Percentiles rank a stretch among this genome's conserved stretches.
These are phyloP conservation scores for Kalanchoe fedtschenkoi DNA, from an alignment of 164 flowering plant genomes.

Conservation along the genomic window DNA sequence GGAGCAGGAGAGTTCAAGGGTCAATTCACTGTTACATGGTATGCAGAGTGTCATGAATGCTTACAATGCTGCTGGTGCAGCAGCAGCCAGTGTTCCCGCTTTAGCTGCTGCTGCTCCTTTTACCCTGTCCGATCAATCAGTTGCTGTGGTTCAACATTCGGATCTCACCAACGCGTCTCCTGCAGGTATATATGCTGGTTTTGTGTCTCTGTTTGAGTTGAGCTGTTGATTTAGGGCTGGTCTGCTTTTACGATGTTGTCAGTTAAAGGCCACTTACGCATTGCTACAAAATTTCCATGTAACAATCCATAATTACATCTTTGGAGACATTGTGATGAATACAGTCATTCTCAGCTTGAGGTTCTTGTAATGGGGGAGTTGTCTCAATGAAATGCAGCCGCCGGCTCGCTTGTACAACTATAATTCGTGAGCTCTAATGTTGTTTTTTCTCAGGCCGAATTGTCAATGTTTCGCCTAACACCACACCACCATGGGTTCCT, in stretches of 20 bases:
- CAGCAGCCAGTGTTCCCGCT: slow-evolving; percentile 11
- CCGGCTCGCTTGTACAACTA: too few species aligned
- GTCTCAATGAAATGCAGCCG: too few species aligned
- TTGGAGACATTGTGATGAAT: too few species aligned
- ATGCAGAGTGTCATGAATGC: slow-evolving; percentile 64
- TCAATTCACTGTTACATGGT: slow-evolving; percentile 50
- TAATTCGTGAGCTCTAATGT: too few species aligned
- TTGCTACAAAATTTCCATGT: too few species aligned
- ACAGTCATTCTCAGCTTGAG: too few species aligned
- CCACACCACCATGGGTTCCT: slow-evolving; percentile 19
- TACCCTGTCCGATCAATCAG: slow-evolving; percentile 12
- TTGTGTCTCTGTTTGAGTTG: neutral
- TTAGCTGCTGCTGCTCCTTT: slow-evolving; percentile 12
- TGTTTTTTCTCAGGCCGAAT: slow-evolving; percentile 22
- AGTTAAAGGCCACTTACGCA: too few species aligned
- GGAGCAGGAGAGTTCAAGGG: slow-evolving; percentile 56
- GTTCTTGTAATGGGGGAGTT: too few species aligned
- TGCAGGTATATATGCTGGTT: slow-evolving; percentile 22
- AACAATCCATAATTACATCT: too few species aligned
- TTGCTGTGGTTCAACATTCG: slow-evolving; percentile 16
- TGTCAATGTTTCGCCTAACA: slow-evolving; percentile 4
- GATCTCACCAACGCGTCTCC: slow-evolving; percentile 17
- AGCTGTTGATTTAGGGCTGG: neutral
- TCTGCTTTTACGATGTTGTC: too few species aligned
- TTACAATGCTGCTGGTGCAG: slow-evolving; percentile 23